These are phyloP conservation scores for Paragyromitra xinjiangensis DNA, from an alignment of 495 filamentous ascomycete species.

Conservation along the genomic window DNA sequence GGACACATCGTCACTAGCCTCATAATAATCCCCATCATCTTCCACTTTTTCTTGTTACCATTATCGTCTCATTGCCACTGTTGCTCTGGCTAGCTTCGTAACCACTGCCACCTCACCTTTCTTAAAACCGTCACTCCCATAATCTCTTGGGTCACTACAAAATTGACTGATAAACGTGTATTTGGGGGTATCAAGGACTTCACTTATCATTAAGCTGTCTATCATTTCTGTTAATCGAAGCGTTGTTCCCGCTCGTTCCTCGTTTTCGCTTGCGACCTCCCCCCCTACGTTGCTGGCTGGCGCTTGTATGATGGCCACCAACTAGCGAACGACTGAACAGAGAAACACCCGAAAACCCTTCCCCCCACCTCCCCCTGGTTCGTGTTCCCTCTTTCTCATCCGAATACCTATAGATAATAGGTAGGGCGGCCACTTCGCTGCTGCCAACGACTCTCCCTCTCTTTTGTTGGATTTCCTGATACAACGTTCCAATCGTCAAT, in stretches of 20 bases:
- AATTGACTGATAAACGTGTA: constrained; percentile 35
- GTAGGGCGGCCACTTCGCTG: constrained; percentile 29
- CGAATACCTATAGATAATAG: constrained; percentile 51
- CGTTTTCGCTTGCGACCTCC: constrained; percentile 43
- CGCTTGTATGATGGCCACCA: constrained; percentile 56
- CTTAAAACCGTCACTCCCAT: constrained; percentile 38
- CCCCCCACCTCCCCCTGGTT: constrained; percentile 45
- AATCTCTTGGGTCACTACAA: constrained; percentile 36
- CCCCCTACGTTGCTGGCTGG: constrained; percentile 47
- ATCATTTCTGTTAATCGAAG: constrained; percentile 50
- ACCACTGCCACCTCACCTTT: constrained; percentile 30
- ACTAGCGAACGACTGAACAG: constrained; percentile 51
- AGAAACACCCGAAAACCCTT: constrained; percentile 45
- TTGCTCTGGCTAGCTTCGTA: constrained; percentile 31
- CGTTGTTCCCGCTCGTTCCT: constrained; percentile 39
- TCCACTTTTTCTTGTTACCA: constrained; percentile 35
- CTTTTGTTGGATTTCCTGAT: constrained; percentile 41
- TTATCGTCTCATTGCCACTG: constrained; percentile 40
- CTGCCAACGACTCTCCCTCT: constrained; percentile 32
- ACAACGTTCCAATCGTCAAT: constrained; percentile 34
- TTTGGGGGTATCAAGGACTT: constrained; percentile 32
- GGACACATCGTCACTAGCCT: constrained; percentile 37
- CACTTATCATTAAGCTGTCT: constrained; percentile 23
- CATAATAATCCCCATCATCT: constrained; percentile 46
- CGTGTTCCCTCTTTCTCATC: constrained; percentile 45